Evolutionary conservation across 176 grass and related monocot species (phyloP).

Genomic region (Bothriochloa decipiens): DNA sequence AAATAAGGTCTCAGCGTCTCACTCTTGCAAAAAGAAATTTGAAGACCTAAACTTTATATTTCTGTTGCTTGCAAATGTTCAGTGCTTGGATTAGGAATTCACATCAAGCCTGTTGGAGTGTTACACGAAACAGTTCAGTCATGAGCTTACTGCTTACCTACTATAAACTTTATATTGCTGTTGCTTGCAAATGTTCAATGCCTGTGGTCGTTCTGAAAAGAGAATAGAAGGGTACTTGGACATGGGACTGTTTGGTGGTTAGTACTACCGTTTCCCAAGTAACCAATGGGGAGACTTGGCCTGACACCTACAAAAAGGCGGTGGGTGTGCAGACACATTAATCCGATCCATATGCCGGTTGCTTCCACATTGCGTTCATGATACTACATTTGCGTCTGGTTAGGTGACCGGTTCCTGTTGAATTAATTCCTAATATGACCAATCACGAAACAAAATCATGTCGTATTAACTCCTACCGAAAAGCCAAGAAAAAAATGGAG

Average conservation of each 20-base stretch:
- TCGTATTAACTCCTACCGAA: conserved; percentile 10
- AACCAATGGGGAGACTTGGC: conserved; percentile 34
- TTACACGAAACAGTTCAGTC: background rate
- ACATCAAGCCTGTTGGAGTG: background rate
- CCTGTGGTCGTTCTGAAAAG: background rate
- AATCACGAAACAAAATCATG: background rate
- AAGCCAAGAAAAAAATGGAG: background rate
- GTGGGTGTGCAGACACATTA: background rate
- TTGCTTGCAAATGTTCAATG: too few species aligned
- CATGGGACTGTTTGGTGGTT: background rate
- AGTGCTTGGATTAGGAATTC: background rate
- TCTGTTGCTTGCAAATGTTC: background rate
- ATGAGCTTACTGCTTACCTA: background rate
- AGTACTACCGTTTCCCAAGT: background rate
- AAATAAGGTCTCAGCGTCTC: too few species aligned
- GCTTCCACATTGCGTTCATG: conserved; percentile 1
- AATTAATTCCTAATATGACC: background rate
- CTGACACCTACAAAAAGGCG: conserved; percentile 24
- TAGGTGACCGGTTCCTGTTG: conserved; percentile 29
- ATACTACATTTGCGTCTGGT: conserved; percentile 2
- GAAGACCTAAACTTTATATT: too few species aligned
- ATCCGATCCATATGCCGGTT: conserved; percentile 5
- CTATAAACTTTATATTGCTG: background rate
- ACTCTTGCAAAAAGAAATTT: too few species aligned
- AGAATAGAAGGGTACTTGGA: background rate